Base-by-base conservation (phyloP, 2,329 filamentous ascomycete genomes). In the Clathrospora elynae region DNA sequence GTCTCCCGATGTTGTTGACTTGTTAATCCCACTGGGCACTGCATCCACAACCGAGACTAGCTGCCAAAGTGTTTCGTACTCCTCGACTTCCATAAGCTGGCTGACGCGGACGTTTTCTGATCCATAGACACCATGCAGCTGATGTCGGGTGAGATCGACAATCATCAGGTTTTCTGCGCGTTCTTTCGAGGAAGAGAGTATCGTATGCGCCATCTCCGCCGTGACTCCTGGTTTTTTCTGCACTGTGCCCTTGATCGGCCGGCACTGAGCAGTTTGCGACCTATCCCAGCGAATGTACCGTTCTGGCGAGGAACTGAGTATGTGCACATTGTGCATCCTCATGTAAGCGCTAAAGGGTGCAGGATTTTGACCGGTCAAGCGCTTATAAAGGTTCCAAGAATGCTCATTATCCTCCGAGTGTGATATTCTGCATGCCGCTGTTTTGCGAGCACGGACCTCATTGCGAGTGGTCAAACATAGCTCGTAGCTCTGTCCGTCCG, bases 91-190 rank as follows among this genome's bases (percentile, higher is more conserved):
- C 74, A 96, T 87, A 16, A 96, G 75, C 41, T 90, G 85, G 10
- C 85, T 82, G 1, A 96, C 90, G 5, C 73, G 68, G 1, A 96
- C 90, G 45, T 81, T 80, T 0, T 84, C 85, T 1, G 86, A 80
- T 4, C 88, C 88, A 48, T 86, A 89, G 6, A 95, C 84, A n/a
- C 85, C 83, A 68, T 95, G 87, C 9, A 97, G 76, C 68, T 97
- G 92, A 64, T 97, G 92, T 0, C 92, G 82, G n/a, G 96, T 93
- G 1, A 97, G 78, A 68, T 97, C 92, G 2, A 96, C 91, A 59
- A 97, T 96, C 93, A 97, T 97, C 16, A 97, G 79, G 63, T 97
- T 97, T 74, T 97, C 92, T 0, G 92, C 92, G 59, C 88, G 85
- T 69, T 97, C 93, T 68, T 97, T 97, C 14, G 88, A 86, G 0